Evolutionary conservation across 164 flowering plant genomes (phyloP).

Genomic region (Vitis cinerea): DNA sequence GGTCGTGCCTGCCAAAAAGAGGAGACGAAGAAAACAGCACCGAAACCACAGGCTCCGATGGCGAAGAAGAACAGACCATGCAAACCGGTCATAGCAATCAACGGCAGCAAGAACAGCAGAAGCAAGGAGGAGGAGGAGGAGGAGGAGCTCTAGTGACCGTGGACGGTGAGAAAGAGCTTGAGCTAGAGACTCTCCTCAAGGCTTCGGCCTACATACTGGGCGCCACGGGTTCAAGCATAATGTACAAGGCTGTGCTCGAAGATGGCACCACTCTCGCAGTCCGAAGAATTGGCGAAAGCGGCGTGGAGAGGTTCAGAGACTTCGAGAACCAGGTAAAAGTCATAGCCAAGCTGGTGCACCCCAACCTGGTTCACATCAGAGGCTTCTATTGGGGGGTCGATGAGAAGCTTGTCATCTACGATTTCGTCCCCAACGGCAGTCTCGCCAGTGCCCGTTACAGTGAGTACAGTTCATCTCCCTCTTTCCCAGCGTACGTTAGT

Average conservation of each 20-base stretch:
- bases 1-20: slow-evolving; percentile 39
- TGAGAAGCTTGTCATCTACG: slow-evolving; percentile 92
- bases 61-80: slow-evolving; percentile 16
- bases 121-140: slow-evolving; percentile 34
- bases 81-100: slow-evolving; percentile 11
- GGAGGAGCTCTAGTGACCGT: slow-evolving; percentile 63
- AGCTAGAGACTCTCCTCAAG: slow-evolving; percentile 76
- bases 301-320: slow-evolving; percentile 66
- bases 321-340: slow-evolving; percentile 74
- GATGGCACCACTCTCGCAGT: slow-evolving; percentile 62
- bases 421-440: slow-evolving; percentile 87
- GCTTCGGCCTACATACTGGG: slow-evolving; percentile 95
- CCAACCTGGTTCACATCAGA: slow-evolving; percentile 74
- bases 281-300: slow-evolving; percentile 61
- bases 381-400: slow-evolving; percentile 93
- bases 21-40: slow-evolving; percentile 19
- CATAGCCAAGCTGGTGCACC: slow-evolving; percentile 80
- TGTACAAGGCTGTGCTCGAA: slow-evolving; percentile 87
- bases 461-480: slow-evolving; percentile 29
- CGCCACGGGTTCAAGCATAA: slow-evolving; percentile 81
- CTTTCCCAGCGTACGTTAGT: slow-evolving; percentile 13
- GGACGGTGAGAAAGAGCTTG: slow-evolving; percentile 74
- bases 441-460: slow-evolving; percentile 83
- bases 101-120: slow-evolving; percentile 15
- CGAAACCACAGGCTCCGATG: slow-evolving; percentile 15